Conservation (phyloP, 2,329 filamentous ascomycete species). For the Alternaria infectoria region DNA sequence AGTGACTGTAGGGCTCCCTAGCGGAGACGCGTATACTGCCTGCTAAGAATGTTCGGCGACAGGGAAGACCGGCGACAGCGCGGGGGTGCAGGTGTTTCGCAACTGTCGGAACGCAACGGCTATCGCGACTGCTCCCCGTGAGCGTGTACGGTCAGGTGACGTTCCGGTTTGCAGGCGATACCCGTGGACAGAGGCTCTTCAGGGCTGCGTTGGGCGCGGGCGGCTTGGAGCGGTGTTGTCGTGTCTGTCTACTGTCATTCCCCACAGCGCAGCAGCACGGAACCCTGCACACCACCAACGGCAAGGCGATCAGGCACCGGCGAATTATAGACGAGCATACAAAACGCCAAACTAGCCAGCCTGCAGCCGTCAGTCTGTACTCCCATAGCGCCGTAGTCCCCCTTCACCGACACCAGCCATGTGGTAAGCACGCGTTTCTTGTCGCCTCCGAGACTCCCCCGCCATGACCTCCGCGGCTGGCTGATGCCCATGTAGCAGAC, state of each 20-base stretch:
- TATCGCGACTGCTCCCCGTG: not conserved
- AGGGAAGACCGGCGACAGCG: slow-evolving; percentile 26
- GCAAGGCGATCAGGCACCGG: slow-evolving; percentile 26
- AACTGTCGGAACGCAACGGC: slow-evolving; percentile 4
- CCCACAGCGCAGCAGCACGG: slow-evolving; percentile 1
- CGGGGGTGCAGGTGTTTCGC: slow-evolving; percentile 36
- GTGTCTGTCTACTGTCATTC: slow-evolving; percentile 12
- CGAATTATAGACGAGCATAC: slow-evolving; percentile 15
- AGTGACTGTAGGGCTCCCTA: slow-evolving; percentile 14
- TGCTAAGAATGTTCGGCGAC: slow-evolving; percentile 39
- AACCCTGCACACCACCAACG: slow-evolving; percentile 17
- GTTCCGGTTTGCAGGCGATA: not conserved
- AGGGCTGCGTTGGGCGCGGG: not conserved
- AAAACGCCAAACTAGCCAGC: slow-evolving; percentile 5
- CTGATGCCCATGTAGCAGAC: slow-evolving; percentile 71
- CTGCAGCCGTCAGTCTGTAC: slow-evolving; percentile 3
- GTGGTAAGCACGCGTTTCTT: slow-evolving; percentile 31
- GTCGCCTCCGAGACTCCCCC: slow-evolving; percentile 15
- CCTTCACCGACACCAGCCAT: slow-evolving; percentile 19
- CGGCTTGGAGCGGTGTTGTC: slow-evolving; percentile 11
- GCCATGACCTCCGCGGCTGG: slow-evolving; percentile 23
- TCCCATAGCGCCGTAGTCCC: not conserved
- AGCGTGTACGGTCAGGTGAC: not conserved
- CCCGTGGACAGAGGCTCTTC: not conserved
- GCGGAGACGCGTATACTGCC: slow-evolving; percentile 29